Evolutionary conservation across 2,329 filamentous ascomycete species (phyloP).

Genomic region (Epichloe coenophiala): DNA sequence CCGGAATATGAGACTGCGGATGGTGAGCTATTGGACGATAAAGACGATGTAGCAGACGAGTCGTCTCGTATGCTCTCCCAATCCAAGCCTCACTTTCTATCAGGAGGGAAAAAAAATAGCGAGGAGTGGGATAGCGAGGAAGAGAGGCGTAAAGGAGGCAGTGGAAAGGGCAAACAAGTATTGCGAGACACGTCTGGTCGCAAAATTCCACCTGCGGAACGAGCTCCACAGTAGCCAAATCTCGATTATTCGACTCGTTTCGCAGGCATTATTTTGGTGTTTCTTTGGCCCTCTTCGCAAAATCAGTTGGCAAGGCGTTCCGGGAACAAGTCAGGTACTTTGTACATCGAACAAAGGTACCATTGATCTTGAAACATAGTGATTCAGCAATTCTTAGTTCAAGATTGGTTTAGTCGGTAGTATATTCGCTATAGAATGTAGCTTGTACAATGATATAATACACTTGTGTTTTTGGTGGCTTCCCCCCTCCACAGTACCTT

Average conservation of each 20-base stretch:
- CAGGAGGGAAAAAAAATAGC: conserved; percentile 12
- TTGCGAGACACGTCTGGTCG: conserved; percentile 37
- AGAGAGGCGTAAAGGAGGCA: conserved; percentile 25
- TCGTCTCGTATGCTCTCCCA: conserved; percentile 43
- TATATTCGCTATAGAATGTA: conserved; percentile 17
- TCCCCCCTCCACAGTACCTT: not conserved
- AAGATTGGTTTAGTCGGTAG: not conserved
- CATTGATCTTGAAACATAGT: not conserved
- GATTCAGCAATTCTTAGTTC: not conserved
- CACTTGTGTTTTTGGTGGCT: conserved; percentile 11
- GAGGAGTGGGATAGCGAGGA: conserved; percentile 33
- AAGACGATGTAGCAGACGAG: conserved; percentile 36
- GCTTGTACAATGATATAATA: conserved; percentile 22
- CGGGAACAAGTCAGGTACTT: conserved; percentile 4
- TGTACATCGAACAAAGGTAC: conserved; percentile 1
- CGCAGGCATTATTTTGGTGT: not conserved
- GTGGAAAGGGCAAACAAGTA: conserved; percentile 30
- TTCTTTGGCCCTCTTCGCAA: not conserved
- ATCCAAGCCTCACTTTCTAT: conserved; percentile 18
- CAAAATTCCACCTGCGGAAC: conserved; percentile 37
- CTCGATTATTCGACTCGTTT: conserved; percentile 2
- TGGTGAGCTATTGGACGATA: conserved; percentile 51
- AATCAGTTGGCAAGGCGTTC: conserved; percentile 4
- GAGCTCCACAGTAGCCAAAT: conserved; percentile 25
- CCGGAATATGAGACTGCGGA: conserved; percentile 64